Conservation (phyloP, 495 filamentous ascomycete genomes). For the Apiosordaria backusii region DNA sequence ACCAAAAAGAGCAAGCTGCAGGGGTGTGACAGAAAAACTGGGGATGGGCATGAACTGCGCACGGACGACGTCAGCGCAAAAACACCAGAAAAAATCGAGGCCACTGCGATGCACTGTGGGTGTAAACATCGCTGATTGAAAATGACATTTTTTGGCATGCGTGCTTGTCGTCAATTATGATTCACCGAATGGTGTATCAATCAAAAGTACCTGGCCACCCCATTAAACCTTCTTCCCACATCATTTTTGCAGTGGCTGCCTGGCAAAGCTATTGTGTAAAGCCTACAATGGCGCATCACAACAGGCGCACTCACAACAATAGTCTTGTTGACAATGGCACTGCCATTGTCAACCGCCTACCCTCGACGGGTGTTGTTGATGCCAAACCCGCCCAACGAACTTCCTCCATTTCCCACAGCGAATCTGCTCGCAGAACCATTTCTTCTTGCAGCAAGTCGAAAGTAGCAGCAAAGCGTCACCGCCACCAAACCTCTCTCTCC, state of each 20-base stretch:
- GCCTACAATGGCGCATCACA: background rate
- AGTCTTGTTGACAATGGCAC: constrained; percentile 4
- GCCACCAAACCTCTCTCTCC: too few species aligned
- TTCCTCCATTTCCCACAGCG: background rate
- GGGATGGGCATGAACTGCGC: background rate
- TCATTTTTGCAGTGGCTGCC: background rate
- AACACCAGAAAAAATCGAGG: background rate
- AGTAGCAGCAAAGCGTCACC: background rate
- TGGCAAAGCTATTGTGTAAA: background rate
- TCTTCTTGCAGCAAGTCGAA: background rate
- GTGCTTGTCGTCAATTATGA: background rate
- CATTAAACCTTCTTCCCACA: background rate
- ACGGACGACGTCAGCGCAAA: background rate
- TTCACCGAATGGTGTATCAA: background rate
- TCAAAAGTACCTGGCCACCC: background rate
- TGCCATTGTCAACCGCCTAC: constrained; percentile 22
- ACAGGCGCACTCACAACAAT: background rate
- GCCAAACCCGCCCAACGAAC: background rate
- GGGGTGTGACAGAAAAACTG: background rate
- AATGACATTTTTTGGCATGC: background rate
- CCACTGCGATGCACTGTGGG: background rate
- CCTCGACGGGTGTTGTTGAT: constrained; percentile 1
- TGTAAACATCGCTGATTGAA: background rate
- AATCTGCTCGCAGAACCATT: background rate
- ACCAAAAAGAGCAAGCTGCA: background rate